Evolutionary conservation across 1,284 basidiomycete genomes (phyloP), one percentile per base, ranked within the genome.

Genomic region (Ustilago bromivora): DNA sequence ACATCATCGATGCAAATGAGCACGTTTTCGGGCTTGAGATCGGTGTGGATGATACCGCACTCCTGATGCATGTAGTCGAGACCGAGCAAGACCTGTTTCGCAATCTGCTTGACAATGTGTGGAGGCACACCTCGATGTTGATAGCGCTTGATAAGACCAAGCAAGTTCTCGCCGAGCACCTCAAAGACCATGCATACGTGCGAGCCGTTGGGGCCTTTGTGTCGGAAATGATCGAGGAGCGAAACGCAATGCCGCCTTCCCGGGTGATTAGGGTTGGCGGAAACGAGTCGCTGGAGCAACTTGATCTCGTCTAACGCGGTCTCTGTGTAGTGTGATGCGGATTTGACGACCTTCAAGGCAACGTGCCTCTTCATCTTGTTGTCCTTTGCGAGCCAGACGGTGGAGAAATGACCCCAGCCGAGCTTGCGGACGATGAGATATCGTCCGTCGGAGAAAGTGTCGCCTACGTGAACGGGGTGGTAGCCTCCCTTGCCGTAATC

Each of bases 181-280:
- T 99, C 96, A 85, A 98, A 98, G 17, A 99, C 96, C 96, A 99
- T 99, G 90, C 97, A 99, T 76, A 99, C 94, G 87, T 99, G 96
- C 19, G 91, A 93, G 56, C 96, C 96, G 86, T 99, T 98, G 15
- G 96, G 96, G 0, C 96, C 97, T 71, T 92, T 93, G 88, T 99
- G 97, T 43, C 92, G 91, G 87, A 99, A 99, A 86, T 98, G 94
- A 88, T 99, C 96, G 56, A 99, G 92, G 82, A 99, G 93, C 35
- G 93, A 94, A 85, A 98, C 96, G 87, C 98, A 95, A 61, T 86
- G 85, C 7, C 84, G 75, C 17, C 82, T 68, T 52, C 85, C 85
- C 11, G 84, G 79, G 64, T 86, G 85, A 3, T 91, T 91, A 0
- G 88, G 83, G 88, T 89, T 92, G 35, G 95, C 94, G 12, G 92